Evolutionary conservation across 140 eudicot species (phyloP), one percentile per base, ranked within the genome.

Genomic region (Flaveria floridana): DNA sequence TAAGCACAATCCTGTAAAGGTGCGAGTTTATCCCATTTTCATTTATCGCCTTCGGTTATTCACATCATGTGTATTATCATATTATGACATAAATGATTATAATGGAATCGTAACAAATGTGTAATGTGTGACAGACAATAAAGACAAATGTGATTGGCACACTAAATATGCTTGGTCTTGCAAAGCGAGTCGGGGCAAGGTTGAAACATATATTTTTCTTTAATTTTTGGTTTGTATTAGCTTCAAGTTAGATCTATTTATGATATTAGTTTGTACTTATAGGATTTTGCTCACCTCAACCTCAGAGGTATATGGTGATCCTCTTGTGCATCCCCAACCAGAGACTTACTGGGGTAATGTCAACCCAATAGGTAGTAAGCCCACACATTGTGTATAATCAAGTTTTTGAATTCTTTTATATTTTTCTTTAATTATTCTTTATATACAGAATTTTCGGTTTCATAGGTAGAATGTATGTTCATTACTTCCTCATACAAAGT

Each of bases 181-280:
- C 96, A 52, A 89, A 89, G 87, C 87, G 96, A 63, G 91, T 86
- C 13, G 96, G 96, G 77, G 96, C 96, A 74, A 89, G 96, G 95
- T 88, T 74, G 50, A 79, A 39, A 73, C 21, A 18, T 3, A 30
- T 30, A 30, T 30, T 23, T 30, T 28, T 62, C 41, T 62, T 58
- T 72, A 9, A 19, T 65, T 23, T 48, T 63, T 16, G 3, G 39
- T 28, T 75, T 14, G 57, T n/a, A 18, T 61, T n/a, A 30, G 64
- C 64, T 61, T 78, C 68, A 34, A 4, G 50, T 21, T 79, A 42
- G 15, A 44, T 50, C 62, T 46, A 7, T 47, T 14, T 52, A 59
- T 68, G 20, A 68, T 52, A 52, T 34, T 73, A 39, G 3, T 75
- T 39, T 41, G 12, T 55, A 66, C 39, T 16, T 70, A 4, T 15